Conservation (phyloP, 495 filamentous ascomycete genomes). For the Cercophora scortea region DNA sequence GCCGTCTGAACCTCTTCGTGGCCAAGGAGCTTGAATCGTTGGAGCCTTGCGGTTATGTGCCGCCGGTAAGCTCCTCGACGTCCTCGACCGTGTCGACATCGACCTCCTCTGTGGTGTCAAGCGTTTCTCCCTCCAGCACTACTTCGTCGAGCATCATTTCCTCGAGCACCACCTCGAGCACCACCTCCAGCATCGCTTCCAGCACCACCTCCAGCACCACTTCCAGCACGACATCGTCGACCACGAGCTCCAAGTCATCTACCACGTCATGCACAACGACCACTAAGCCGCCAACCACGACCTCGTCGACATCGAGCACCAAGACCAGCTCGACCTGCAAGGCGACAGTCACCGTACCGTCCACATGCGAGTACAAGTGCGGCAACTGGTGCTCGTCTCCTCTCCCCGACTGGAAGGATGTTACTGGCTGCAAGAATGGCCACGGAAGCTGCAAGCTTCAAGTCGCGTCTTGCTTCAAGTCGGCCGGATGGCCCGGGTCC, state of each 20-base stretch:
- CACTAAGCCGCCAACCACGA: constrained; percentile 12
- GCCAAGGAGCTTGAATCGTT: constrained; percentile 33
- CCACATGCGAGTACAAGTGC: constrained; percentile 42
- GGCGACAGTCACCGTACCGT: constrained; percentile 28
- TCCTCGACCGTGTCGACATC: constrained; percentile 5
- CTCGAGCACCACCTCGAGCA: constrained; percentile 8
- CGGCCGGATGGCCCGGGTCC: constrained; percentile 38
- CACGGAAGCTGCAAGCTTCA: constrained; percentile 34
- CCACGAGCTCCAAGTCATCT: neutral
- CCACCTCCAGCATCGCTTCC: neutral
- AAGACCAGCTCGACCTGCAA: constrained; percentile 33
- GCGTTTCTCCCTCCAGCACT: neutral
- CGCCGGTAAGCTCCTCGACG: neutral
- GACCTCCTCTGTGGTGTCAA: neutral
- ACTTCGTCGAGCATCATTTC: neutral
- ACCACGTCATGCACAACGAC: constrained; percentile 8
- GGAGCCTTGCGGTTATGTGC: constrained; percentile 35
- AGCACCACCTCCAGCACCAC: constrained; percentile 11
- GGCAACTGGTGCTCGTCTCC: constrained; percentile 45
- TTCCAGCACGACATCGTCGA: constrained; percentile 12
- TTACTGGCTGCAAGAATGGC: constrained; percentile 24
- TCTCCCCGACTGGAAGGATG: constrained; percentile 35
- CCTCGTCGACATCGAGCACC: constrained; percentile 11
- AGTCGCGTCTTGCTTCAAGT: constrained; percentile 38
- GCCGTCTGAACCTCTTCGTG: constrained; percentile 38